Conservation (phyloP, 2,329 filamentous ascomycete genomes). For the Pezicula rhizophila region DNA sequence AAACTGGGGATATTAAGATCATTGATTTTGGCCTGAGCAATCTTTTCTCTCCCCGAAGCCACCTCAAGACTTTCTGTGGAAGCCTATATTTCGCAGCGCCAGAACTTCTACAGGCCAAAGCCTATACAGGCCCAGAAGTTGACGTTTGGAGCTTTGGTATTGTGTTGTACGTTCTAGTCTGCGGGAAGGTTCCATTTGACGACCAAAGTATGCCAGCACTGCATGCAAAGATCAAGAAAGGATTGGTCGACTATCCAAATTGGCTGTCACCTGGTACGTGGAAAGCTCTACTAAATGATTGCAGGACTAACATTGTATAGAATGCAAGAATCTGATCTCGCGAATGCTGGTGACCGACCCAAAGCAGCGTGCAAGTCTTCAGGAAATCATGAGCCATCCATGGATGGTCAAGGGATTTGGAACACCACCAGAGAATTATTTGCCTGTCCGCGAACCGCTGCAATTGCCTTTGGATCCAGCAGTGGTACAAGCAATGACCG, state of each 20-base stretch:
- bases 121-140: conserved; percentile 93
- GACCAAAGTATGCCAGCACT: conserved; percentile 98
- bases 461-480: conserved; percentile 75
- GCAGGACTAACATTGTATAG: conserved; percentile 44
- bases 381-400: conserved; percentile 89
- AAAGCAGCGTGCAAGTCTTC: conserved; percentile 74
- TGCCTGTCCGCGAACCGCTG: conserved; percentile 80
- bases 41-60: conserved; percentile 76
- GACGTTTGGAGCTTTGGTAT: conserved; percentile 99
- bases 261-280: conserved; percentile 81
- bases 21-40: conserved; percentile 98
- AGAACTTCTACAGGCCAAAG: conserved; percentile 85
- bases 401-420: conserved; percentile 95
- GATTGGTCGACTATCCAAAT: conserved; percentile 87
- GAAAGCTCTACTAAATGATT: not conserved
- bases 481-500: conserved; percentile 89
- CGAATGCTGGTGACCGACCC: conserved; percentile 96
- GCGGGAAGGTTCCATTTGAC: conserved; percentile 96
- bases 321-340: conserved; percentile 88
- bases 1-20: conserved; percentile 98
- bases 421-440: conserved; percentile 79
- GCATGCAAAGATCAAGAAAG: conserved; percentile 98
- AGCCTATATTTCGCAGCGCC: conserved; percentile 97
- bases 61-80: conserved; percentile 94
- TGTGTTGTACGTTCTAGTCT: conserved; percentile 92